Evolutionary conservation across 2,329 filamentous ascomycete species (phyloP).

Genomic region (Fusarium goolgardi): DNA sequence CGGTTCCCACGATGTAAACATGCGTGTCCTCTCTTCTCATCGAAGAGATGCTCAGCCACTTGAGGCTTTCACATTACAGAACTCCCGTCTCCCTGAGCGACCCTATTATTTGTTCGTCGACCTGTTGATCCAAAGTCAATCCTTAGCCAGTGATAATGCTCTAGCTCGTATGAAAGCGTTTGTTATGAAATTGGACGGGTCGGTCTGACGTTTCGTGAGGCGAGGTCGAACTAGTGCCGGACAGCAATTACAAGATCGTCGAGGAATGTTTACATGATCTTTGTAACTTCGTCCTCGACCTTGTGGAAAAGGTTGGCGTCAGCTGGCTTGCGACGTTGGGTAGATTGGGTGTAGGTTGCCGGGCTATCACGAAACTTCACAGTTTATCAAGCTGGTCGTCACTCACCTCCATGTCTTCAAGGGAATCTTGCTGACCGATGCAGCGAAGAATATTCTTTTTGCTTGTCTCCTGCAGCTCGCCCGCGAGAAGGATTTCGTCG

Average conservation of each 20-base stretch:
- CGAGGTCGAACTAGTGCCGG: conserved; percentile 29
- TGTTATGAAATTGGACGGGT: conserved; percentile 28
- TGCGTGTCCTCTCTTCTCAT: conserved; percentile 51
- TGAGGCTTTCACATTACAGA: conserved; percentile 49
- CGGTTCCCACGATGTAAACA: conserved; percentile 45
- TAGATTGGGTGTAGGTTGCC: conserved; percentile 28
- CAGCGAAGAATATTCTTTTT: conserved; percentile 98
- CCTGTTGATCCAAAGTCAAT: conserved; percentile 50
- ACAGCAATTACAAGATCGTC: conserved; percentile 35
- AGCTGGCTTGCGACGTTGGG: conserved; percentile 45
- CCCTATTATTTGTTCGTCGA: conserved; percentile 42
- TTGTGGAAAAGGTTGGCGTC: conserved; percentile 57
- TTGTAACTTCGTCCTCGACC: conserved; percentile 91
- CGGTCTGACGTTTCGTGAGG: conserved; percentile 35
- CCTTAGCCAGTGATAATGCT: conserved; percentile 32
- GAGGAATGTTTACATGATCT: conserved; percentile 76
- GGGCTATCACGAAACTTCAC: conserved; percentile 35
- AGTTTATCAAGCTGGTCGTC: conserved; percentile 35
- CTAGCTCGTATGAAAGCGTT: conserved; percentile 21
- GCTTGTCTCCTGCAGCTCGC: conserved; percentile 98
- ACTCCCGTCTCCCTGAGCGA: conserved; percentile 48
- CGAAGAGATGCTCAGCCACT: conserved; percentile 51
- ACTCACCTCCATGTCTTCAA: conserved; percentile 99
- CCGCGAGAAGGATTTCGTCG: conserved; percentile 93
- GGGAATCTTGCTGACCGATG: conserved; percentile 95